Percentiles rank a stretch among this genome's conserved stretches.
Evolutionary conservation across 495 filamentous ascomycete species (phyloP).

Genomic region (Entonaema liquescens): DNA sequence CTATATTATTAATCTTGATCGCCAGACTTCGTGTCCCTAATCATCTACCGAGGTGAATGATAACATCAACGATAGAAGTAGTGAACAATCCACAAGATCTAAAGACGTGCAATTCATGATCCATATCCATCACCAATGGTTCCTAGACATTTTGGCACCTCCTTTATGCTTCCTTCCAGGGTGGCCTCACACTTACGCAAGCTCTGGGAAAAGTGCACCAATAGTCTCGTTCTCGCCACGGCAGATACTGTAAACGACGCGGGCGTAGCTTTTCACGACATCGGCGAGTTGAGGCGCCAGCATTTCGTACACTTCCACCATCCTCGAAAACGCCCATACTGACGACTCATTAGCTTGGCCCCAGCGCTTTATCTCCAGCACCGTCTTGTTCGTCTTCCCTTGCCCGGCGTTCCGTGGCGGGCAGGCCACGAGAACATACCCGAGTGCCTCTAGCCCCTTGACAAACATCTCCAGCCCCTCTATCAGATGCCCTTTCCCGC

Average conservation of each 20-base stretch:
- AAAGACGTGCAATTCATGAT: no score
- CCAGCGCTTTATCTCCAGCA: conserved; percentile 54
- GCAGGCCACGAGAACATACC: conserved; percentile 53
- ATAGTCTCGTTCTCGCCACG: conserved; percentile 57
- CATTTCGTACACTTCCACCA: conserved; percentile 43
- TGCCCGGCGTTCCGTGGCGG: conserved; percentile 5
- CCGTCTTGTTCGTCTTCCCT: conserved; percentile 5
- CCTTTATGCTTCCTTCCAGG: neutral
- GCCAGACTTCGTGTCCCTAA: no score
- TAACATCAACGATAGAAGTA: no score
- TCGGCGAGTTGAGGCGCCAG: conserved; percentile 43
- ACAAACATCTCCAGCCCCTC: conserved; percentile 46
- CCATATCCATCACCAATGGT: no score
- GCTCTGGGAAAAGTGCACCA: conserved; percentile 20
- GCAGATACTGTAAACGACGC: conserved; percentile 50
- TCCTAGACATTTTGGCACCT: neutral
- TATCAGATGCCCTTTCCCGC: neutral
- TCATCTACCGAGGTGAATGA: no score
- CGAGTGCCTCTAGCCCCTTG: conserved; percentile 49
- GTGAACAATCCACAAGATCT: no score
- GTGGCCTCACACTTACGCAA: conserved; percentile 7
- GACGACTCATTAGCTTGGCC: conserved; percentile 45
- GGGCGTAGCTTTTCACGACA: conserved; percentile 49
- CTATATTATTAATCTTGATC: no score
- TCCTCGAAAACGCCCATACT: conserved; percentile 50